These are phyloP conservation scores for Metschnikowia aberdeeniae DNA, from an alignment of 805 yeast species.

Conservation along the genomic window DNA sequence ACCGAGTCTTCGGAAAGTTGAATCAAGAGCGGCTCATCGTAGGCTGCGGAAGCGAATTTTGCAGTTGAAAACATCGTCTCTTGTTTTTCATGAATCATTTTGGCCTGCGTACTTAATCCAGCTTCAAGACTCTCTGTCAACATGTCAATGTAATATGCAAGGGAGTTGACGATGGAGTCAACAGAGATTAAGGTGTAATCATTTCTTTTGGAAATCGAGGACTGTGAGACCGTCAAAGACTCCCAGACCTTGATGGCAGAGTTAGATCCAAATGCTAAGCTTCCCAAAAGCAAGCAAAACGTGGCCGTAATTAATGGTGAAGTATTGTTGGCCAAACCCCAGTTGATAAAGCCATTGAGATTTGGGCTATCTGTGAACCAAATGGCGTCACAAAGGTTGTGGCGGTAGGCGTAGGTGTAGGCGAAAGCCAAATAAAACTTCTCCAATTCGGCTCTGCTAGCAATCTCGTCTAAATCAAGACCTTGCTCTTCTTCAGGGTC, in stretches of 20 bases:
- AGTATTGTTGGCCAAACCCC: slow-evolving; percentile 78
- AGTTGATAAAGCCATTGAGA: slow-evolving; percentile 73
- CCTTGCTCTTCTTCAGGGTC: slow-evolving; percentile 9
- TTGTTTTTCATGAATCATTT: slow-evolving; percentile 31
- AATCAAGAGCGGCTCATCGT: slow-evolving; percentile 25
- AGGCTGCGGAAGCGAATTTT: slow-evolving; percentile 5
- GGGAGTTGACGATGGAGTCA: slow-evolving; percentile 49
- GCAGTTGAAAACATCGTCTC: slow-evolving; percentile 23
- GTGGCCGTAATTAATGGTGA: slow-evolving; percentile 81
- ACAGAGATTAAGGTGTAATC: slow-evolving; percentile 50
- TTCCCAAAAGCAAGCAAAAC: slow-evolving; percentile 72
- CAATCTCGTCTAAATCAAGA: slow-evolving; percentile 55
- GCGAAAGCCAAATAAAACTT: slow-evolving; percentile 75
- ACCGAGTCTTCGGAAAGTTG: slow-evolving; percentile 80
- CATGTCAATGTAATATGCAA: slow-evolving; percentile 51
- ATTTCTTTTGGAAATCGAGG: slow-evolving; percentile 27
- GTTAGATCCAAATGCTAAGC: slow-evolving; percentile 59
- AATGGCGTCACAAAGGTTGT: slow-evolving; percentile 52
- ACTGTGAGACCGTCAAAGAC: slow-evolving; percentile 25
- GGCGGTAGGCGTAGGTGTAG: slow-evolving; percentile 61
- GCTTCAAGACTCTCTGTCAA: slow-evolving; percentile 35
- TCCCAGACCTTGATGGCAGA: slow-evolving; percentile 46
- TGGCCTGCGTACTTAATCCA: slow-evolving; percentile 28
- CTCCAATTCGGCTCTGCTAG: slow-evolving; percentile 80
- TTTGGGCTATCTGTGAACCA: slow-evolving; percentile 56